Evolutionary conservation across 2,329 filamentous ascomycete genomes (phyloP), one percentile per base, ranked within the genome.

Genomic region (Trichoderma gracile): DNA sequence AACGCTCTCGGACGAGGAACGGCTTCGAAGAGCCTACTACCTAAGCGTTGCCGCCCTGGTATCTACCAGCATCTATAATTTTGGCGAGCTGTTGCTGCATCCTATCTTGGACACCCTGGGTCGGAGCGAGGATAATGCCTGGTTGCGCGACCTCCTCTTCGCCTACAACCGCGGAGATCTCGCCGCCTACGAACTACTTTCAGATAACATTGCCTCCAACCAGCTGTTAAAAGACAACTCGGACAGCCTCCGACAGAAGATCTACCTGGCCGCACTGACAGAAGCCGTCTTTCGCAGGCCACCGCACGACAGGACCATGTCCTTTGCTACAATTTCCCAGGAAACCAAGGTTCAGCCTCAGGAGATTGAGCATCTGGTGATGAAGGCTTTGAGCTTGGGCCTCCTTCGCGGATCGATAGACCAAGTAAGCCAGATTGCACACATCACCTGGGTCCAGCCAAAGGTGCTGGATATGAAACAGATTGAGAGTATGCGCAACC

Each of bases 371-470:
- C 94, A 98, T 77, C 81, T 99, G 68, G 91, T 99, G 73, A 99
- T 99, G 95, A 98, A 97, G 83, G 95, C 95, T n/a, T 80, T 99
- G 72, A 97, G 93, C 74, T 79, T 99, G 71, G 95, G 95, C 0
- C 82, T 99, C 70, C 81, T 99, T 70, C 86, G 90, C 70, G 95
- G 95, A 52, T 95, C 91, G 64, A 98, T 99, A 72, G 95, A 99
- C 77, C 94, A 99, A 80, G 95, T 99, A 38, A 92, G 92, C 54
- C 89, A 93, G 78, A 88, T 98, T 70, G 95, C 95, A 49, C 88
- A 93, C 75, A 97, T 99, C 78, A 94, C 94, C 73, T 99, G 95
- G 95, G 95, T 99, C 65, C 95, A 99, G 81, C 95, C 95, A 23
- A 98, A 98, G 85, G 93, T 99, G 38, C 80, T 99, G 70, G 95